Evolutionary conservation across 169 alveolate species (phyloP), one percentile per base, ranked within the genome.

Genomic region (Plasmodium fragile): DNA sequence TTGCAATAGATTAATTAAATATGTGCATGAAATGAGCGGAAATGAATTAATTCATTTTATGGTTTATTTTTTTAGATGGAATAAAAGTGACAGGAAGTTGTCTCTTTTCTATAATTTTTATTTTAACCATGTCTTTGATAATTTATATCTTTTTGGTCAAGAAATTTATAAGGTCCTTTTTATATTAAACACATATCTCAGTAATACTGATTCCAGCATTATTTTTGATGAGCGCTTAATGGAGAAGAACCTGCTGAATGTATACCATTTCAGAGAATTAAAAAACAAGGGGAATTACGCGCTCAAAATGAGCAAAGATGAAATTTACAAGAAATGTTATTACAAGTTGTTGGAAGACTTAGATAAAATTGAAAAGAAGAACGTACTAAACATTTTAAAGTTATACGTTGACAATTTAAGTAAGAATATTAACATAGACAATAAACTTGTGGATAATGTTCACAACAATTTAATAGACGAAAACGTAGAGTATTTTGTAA

Each of bases 41-140:
- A 85, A 85, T 55, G 93, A 85, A 73, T 75, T 85, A 69, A 85
- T 85, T 85, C 83, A 73, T 77, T 85, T 85, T 75, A 73, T 85
- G 72, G 45, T 85, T 85, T 73, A 73, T 41, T 85, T 85, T 75
- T 85, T 25, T 85, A 85, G 80, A 85, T 85, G 93, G 93, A 85
- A 75, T 75, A 85, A 85, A 77, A 45, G 69, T 77, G 87, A 85
- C 70, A 85, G 65, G 34, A 73, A 69, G 39, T 85, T 85, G 79
- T 49, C 43, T 69, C 80, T 85, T 73, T 85, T 85, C 70, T 85
- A 85, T 52, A 85, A 85, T 55, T 85, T 73, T 75, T 85, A 85
- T 75, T 85, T 85, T 53, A 85, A 85, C 39, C 69, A 85, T 75
- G 93, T 85, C 59, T 85, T 85, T 75, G 78, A 36, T 52, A 73